Evolutionary conservation across 805 yeast species (phyloP).

Genomic region (Sugiyamaella floridensis): DNA sequence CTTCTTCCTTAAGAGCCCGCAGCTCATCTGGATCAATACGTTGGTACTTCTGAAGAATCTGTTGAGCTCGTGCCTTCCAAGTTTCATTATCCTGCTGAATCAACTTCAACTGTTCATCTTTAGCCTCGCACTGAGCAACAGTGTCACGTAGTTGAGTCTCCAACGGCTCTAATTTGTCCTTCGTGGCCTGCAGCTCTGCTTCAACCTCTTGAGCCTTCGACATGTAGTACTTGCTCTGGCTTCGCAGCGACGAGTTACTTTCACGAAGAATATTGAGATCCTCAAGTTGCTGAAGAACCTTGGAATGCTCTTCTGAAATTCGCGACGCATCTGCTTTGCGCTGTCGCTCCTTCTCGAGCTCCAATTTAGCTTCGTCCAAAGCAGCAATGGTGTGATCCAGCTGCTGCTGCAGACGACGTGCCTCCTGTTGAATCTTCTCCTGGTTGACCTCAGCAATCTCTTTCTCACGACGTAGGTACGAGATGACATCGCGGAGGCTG

Average conservation of each 20-base stretch:
- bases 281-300: constrained; percentile 46
- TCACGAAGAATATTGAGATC: constrained; percentile 60
- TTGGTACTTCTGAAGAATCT: constrained; percentile 39
- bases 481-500: constrained; percentile 45
- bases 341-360: constrained; percentile 35
- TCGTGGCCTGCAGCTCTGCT: constrained; percentile 29
- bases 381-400: constrained; percentile 44
- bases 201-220: constrained; percentile 37
- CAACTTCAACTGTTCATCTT: constrained; percentile 42
- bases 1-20: constrained; percentile 31
- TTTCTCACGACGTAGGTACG: constrained; percentile 64
- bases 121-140: constrained; percentile 40
- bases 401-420: constrained; percentile 44
- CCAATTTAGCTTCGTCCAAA: constrained; percentile 45
- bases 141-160: constrained; percentile 33
- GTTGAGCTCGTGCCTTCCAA: constrained; percentile 50
- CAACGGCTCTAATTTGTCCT: constrained; percentile 40
- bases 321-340: constrained; percentile 15
- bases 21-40: constrained; percentile 44
- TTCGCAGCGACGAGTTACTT: constrained; percentile 57
- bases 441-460: constrained; percentile 60
- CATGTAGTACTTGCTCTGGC: constrained; percentile 37
- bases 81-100: constrained; percentile 49
- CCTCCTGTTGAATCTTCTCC: constrained; percentile 47
- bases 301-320: constrained; percentile 36